phyloP scores from a whole-genome alignment of 129 eudicot species.

The Smallanthus sonchifolius region DNA sequence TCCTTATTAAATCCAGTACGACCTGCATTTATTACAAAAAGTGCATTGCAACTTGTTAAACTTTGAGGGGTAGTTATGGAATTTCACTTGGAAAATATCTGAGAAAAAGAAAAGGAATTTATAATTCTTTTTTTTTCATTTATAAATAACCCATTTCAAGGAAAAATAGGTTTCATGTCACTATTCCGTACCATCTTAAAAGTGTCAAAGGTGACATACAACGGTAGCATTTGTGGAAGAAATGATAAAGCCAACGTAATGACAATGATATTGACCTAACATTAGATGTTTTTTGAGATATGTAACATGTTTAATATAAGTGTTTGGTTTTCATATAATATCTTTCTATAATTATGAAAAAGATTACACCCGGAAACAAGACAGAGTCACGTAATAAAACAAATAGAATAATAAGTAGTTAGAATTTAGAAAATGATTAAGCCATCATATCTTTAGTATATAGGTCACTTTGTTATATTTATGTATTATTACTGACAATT shows the following conservation, averaged over 20 bases:
- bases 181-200: background rate
- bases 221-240: background rate
- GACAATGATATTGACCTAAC: slow-evolving; percentile 15
- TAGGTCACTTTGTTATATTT: too few species aligned
- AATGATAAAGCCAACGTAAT: slow-evolving; percentile 4
- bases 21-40: slow-evolving; percentile 3
- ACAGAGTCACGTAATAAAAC: background rate
- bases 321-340: background rate
- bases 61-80: slow-evolving; percentile 2
- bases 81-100: background rate
- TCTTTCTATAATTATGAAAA: background rate
- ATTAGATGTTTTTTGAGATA: background rate
- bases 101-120: background rate
- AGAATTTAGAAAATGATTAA: background rate
- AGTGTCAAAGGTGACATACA: background rate
- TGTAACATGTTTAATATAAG: background rate
- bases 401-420: too few species aligned
- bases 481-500: background rate
- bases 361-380: background rate
- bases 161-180: background rate
- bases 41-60: background rate
- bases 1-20: slow-evolving; percentile 2
- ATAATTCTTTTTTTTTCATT: background rate
- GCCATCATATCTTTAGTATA: too few species aligned
- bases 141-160: background rate